These are phyloP conservation scores for Macrophomina tecta DNA, from an alignment of 2,329 filamentous ascomycete genomes.

Conservation along the genomic window DNA sequence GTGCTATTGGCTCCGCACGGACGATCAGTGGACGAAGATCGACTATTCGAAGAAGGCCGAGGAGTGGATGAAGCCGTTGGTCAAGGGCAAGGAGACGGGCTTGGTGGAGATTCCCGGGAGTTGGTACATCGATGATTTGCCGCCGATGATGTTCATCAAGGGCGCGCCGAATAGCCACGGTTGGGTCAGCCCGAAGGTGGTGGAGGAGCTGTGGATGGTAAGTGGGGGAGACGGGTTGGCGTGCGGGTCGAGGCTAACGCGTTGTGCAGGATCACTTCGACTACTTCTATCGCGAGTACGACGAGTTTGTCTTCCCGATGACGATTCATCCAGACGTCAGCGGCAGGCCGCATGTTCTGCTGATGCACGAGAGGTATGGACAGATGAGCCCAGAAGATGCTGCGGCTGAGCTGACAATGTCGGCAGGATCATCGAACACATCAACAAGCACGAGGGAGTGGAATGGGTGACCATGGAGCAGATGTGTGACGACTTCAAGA, in stretches of 20 bases:
- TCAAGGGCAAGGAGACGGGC: conserved; percentile 65
- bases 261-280: conserved; percentile 65
- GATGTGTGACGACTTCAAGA: conserved; percentile 76
- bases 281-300: conserved; percentile 78
- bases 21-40: conserved; percentile 71
- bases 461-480: conserved; percentile 74
- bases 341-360: conserved; percentile 72
- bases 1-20: conserved; percentile 67
- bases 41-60: conserved; percentile 68
- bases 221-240: not conserved
- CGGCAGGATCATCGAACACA: conserved; percentile 67
- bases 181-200: conserved; percentile 61
- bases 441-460: conserved; percentile 67
- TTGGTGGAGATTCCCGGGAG: conserved; percentile 70
- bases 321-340: conserved; percentile 73
- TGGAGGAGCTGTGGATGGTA: conserved; percentile 67
- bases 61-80: conserved; percentile 71
- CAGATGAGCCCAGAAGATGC: not conserved
- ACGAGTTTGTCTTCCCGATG: conserved; percentile 78
- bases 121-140: conserved; percentile 66
- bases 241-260: conserved; percentile 60
- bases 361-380: conserved; percentile 72
- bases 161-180: conserved; percentile 69
- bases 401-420: conserved; percentile 13
- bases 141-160: conserved; percentile 77